Conservation (phyloP, 2,329 filamentous ascomycete species). For the Colletotrichum noveboracense region DNA sequence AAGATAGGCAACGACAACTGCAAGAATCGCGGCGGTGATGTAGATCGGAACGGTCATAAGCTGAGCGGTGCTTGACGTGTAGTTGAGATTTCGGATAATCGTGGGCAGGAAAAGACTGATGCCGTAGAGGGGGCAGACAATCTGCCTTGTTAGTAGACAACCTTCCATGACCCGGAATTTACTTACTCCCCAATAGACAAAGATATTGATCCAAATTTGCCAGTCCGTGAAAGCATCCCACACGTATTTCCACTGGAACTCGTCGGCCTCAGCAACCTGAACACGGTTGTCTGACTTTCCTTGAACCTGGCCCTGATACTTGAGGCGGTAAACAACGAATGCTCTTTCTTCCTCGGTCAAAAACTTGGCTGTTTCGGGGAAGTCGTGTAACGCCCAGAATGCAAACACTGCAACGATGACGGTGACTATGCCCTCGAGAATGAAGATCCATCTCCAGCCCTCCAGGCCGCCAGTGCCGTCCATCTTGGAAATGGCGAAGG, state of each 20-base stretch:
- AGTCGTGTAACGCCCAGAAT: slow-evolving; percentile 80
- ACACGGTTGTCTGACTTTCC: slow-evolving; percentile 16
- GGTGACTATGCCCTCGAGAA: slow-evolving; percentile 74
- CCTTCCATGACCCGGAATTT: fast-evolving
- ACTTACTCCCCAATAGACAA: slow-evolving; percentile 69
- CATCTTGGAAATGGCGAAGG: slow-evolving; percentile 74
- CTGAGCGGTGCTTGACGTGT: slow-evolving; percentile 62
- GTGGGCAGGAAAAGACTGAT: slow-evolving; percentile 67
- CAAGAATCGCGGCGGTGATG: slow-evolving; percentile 67
- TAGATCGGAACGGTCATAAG: slow-evolving; percentile 67
- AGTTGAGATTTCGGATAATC: slow-evolving; percentile 66
- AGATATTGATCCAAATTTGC: slow-evolving; percentile 72
- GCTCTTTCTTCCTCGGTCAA: slow-evolving; percentile 73
- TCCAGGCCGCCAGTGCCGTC: slow-evolving; percentile 63
- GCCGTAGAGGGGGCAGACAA: slow-evolving; percentile 60
- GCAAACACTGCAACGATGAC: slow-evolving; percentile 69
- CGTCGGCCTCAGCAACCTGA: slow-evolving; percentile 68
- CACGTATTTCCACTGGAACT: slow-evolving; percentile 78
- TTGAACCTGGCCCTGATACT: slow-evolving; percentile 59
- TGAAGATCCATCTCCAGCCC: slow-evolving; percentile 72
- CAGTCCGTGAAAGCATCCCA: slow-evolving; percentile 77
- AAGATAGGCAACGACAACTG: slow-evolving; percentile 56
- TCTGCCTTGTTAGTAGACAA: slow-evolving; percentile 30
- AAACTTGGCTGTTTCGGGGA: slow-evolving; percentile 79
- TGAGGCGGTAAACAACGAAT: slow-evolving; percentile 74